Evolutionary conservation across 2,329 filamentous ascomycete species (phyloP).

Genomic region (Pezicula radicicola): DNA sequence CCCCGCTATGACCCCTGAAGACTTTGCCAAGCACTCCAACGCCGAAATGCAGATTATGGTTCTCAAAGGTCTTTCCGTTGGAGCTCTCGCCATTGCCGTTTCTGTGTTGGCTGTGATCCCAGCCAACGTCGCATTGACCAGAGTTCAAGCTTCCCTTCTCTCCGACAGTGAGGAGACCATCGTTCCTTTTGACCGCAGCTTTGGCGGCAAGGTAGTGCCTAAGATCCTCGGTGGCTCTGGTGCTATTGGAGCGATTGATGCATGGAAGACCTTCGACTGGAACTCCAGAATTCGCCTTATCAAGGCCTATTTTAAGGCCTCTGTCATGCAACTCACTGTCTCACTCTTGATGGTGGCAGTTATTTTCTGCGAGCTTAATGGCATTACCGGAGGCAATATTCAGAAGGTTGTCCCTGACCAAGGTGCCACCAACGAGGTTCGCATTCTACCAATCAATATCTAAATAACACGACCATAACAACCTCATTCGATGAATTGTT

Average conservation of each 20-base stretch:
- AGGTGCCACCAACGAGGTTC: background rate
- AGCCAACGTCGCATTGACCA: conserved; percentile 70
- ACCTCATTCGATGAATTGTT: background rate
- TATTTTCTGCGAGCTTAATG: conserved; percentile 48
- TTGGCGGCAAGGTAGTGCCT: conserved; percentile 74
- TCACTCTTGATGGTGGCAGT: conserved; percentile 44
- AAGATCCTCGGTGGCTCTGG: conserved; percentile 70
- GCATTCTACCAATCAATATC: background rate
- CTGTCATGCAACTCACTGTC: conserved; percentile 49
- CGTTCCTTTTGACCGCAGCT: conserved; percentile 86
- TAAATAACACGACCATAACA: background rate
- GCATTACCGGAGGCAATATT: conserved; percentile 36
- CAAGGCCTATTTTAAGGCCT: conserved; percentile 72
- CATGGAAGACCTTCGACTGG: conserved; percentile 75
- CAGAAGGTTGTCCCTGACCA: background rate
- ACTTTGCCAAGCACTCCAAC: conserved; percentile 29
- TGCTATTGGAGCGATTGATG: conserved; percentile 68
- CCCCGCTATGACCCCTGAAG: background rate
- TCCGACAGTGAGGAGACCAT: conserved; percentile 79
- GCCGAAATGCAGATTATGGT: conserved; percentile 34
- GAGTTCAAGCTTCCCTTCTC: conserved; percentile 84
- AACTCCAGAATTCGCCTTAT: conserved; percentile 70
- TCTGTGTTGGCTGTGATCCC: conserved; percentile 69
- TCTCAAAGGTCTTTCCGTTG: conserved; percentile 43
- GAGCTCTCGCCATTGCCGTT: conserved; percentile 44